A percentile compares a stretch with the other conserved stretches of the same genome.
Conservation (phyloP, 2,329 filamentous ascomycete species). For the Diaporthe citriasiana region DNA sequence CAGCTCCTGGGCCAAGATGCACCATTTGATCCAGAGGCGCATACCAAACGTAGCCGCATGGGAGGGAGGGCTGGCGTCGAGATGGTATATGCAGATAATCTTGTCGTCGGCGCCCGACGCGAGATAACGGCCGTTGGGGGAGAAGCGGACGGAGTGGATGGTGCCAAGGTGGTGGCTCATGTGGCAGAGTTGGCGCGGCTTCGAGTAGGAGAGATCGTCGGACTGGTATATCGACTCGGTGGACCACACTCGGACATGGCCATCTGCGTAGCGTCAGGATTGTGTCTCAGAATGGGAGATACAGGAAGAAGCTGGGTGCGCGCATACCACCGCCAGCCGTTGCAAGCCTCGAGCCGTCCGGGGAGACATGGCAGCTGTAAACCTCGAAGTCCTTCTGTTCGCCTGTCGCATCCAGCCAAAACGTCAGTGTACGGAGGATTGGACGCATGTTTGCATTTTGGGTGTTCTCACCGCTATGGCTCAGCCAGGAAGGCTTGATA, state of each 20-base stretch:
- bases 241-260: constrained; percentile 97
- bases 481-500: constrained; percentile 96
- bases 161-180: constrained; percentile 99
- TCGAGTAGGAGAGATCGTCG: constrained; percentile 77
- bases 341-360: constrained; percentile 90
- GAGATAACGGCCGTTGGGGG: constrained; percentile 92
- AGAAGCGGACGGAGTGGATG: constrained; percentile 97
- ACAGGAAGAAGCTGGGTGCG: background rate
- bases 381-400: constrained; percentile 99
- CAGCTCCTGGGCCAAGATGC: background rate
- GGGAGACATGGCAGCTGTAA: constrained; percentile 97
- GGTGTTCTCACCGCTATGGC: constrained; percentile 82
- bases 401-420: constrained; percentile 63
- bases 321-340: constrained; percentile 91
- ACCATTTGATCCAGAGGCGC: constrained; percentile 45
- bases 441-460: background rate
- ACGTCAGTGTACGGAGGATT: constrained; percentile 44
- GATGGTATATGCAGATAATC: constrained; percentile 96
- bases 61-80: constrained; percentile 85
- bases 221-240: constrained; percentile 93
- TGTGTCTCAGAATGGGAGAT: background rate
- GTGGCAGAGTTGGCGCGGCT: constrained; percentile 93
- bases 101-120: constrained; percentile 98
- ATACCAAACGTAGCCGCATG: constrained; percentile 84
- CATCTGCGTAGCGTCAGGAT: constrained; percentile 68